Evolutionary conservation across 768 basidiomycete genomes (phyloP).

Genomic region (button mushroom (Agaricus bisporus)): DNA sequence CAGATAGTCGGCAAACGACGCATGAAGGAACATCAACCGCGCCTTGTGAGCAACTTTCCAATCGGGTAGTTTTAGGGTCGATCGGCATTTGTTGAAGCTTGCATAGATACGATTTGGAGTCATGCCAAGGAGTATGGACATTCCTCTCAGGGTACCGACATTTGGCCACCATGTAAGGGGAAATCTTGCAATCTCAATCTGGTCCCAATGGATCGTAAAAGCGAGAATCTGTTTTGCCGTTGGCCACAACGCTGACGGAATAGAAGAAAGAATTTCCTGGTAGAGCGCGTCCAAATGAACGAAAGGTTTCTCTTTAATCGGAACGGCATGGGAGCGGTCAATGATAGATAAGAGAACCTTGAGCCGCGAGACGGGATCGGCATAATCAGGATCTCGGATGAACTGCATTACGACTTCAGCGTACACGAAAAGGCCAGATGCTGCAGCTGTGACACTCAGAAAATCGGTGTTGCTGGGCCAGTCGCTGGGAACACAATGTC

Average conservation of each 20-base stretch:
- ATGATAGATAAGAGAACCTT: background rate
- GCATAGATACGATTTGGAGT: background rate
- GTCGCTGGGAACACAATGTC: background rate
- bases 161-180: no score
- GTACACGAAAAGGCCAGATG: background rate
- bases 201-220: no score
- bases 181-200: no score
- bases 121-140: background rate
- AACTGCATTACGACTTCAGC: background rate
- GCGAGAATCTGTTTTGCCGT: no score
- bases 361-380: background rate
- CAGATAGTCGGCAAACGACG: conserved; percentile 29
- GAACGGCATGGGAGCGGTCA: background rate
- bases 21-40: conserved; percentile 13
- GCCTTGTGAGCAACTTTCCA: background rate
- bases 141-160: background rate
- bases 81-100: background rate
- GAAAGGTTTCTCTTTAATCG: background rate
- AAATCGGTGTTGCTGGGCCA: background rate
- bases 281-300: background rate
- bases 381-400: background rate
- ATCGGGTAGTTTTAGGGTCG: background rate
- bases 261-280: background rate
- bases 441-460: background rate
- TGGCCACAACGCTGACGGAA: background rate